phyloP scores from a whole-genome alignment of 2,329 filamentous ascomycete species.

The Hirsutella thompsonii region DNA sequence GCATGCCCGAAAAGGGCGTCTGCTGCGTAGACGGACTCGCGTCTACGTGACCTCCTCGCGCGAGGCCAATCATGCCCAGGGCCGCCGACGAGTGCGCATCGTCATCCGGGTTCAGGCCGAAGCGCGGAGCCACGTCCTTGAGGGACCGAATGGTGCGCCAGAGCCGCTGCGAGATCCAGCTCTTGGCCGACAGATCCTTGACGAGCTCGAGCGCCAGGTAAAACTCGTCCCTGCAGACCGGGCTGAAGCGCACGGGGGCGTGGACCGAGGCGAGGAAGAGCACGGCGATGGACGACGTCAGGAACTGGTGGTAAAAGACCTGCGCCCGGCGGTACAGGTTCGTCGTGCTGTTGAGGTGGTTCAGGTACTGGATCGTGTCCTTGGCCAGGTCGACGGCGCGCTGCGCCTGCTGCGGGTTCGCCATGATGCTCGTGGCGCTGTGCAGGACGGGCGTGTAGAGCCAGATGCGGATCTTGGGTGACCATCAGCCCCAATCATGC shows the following conservation, averaged over 20 bases:
- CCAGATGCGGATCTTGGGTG: slow-evolving; percentile 63
- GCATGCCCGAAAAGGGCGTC: slow-evolving; percentile 15
- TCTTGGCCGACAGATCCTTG: slow-evolving; percentile 57
- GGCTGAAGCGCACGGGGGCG: slow-evolving; percentile 58
- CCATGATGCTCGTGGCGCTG: slow-evolving; percentile 69
- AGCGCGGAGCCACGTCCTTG: slow-evolving; percentile 57
- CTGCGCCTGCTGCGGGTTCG: slow-evolving; percentile 60
- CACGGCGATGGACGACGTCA: slow-evolving; percentile 61
- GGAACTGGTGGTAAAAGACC: slow-evolving; percentile 70
- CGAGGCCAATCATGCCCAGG: slow-evolving; percentile 42
- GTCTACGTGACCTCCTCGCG: slow-evolving; percentile 24
- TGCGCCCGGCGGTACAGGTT: slow-evolving; percentile 61
- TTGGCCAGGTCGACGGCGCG: slow-evolving; percentile 63
- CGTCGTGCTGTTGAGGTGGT: slow-evolving; percentile 57
- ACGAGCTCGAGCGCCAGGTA: slow-evolving; percentile 67
- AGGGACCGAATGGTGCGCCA: slow-evolving; percentile 62
- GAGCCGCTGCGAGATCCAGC: slow-evolving; percentile 57
- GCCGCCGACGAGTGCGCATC: slow-evolving; percentile 39
- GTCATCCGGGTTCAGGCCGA: slow-evolving; percentile 41
- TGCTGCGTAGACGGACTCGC: slow-evolving; percentile 8
- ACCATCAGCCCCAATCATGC: background rate
- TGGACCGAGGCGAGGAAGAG: slow-evolving; percentile 68
- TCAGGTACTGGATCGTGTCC: slow-evolving; percentile 61
- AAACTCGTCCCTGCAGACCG: slow-evolving; percentile 59
- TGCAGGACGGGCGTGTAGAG: slow-evolving; percentile 83